These are phyloP conservation scores for Aspergillus sparsus DNA, from an alignment of 495 filamentous ascomycete genomes.

Conservation along the genomic window DNA sequence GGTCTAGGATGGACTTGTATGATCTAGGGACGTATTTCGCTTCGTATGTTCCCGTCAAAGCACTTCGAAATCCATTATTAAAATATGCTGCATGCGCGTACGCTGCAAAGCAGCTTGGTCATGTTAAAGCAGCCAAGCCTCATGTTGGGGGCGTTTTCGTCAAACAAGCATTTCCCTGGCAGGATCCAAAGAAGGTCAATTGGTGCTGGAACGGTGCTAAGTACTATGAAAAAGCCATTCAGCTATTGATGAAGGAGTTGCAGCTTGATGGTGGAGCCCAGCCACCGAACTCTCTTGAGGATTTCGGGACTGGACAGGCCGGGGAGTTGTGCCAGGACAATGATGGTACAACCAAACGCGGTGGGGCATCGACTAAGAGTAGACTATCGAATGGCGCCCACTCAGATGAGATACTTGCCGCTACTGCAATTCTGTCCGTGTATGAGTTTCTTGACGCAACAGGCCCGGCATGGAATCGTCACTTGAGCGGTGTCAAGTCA, in stretches of 20 bases:
- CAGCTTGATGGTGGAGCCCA: constrained; percentile 48
- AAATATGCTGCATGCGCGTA: constrained; percentile 63
- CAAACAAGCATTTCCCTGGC: constrained; percentile 54
- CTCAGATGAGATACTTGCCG: constrained; percentile 62
- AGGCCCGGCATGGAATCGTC: constrained; percentile 61
- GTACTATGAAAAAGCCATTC: constrained; percentile 65
- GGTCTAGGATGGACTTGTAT: constrained; percentile 63
- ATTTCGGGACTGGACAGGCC: constrained; percentile 42
- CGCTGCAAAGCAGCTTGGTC: constrained; percentile 61
- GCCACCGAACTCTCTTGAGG: constrained; percentile 37
- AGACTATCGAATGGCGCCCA: constrained; percentile 44
- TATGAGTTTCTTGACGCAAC: constrained; percentile 66
- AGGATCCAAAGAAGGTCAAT: constrained; percentile 47
- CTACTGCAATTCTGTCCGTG: constrained; percentile 63
- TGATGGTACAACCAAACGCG: constrained; percentile 41
- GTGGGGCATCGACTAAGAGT: constrained; percentile 42
- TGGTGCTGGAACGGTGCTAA: constrained; percentile 60
- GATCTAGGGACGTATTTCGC: constrained; percentile 62
- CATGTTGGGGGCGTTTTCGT: constrained; percentile 50
- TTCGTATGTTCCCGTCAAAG: constrained; percentile 58
- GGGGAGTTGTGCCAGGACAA: constrained; percentile 35
- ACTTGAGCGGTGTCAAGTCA: constrained; percentile 64
- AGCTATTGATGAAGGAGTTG: constrained; percentile 60
- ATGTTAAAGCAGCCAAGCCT: constrained; percentile 53
- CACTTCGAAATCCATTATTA: constrained; percentile 56